Percentiles rank a stretch among this genome's conserved stretches.
These are phyloP conservation scores for Boletus pseudopeckii DNA, from an alignment of 768 basidiomycete species.

Conservation along the genomic window DNA sequence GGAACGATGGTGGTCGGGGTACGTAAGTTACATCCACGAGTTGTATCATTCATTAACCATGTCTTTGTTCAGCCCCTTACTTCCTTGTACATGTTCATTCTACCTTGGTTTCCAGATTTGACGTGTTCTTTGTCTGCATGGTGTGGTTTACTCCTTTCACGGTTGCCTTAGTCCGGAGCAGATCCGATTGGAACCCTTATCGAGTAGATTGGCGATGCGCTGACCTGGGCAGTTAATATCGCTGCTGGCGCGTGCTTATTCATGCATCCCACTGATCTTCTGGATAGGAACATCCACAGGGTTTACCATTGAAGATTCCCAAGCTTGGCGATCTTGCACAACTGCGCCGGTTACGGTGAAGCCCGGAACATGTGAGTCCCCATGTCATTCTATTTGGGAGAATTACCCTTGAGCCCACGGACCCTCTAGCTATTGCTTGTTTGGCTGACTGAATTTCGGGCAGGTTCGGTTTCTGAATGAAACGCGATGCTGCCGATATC, in stretches of 20 bases:
- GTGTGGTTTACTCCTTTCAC: slow-evolving; percentile 1
- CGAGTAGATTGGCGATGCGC: background rate
- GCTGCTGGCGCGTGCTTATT: background rate
- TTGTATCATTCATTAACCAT: background rate
- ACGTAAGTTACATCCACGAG: background rate
- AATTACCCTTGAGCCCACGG: background rate
- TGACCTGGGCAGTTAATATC: slow-evolving; percentile 1
- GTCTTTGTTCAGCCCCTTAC: slow-evolving; percentile 36
- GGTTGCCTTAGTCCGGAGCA: background rate
- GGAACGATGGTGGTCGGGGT: background rate
- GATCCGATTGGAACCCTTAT: background rate
- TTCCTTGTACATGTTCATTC: slow-evolving; percentile 45
- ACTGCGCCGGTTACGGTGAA: slow-evolving; percentile 42
- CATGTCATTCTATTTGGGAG: background rate
- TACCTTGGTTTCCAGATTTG: background rate
- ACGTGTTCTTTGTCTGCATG: slow-evolving; percentile 29
- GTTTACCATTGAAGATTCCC: slow-evolving; percentile 51
- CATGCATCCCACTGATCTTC: background rate
- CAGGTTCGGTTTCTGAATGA: background rate
- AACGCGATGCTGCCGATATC: background rate
- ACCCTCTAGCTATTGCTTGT: slow-evolving; percentile 4
- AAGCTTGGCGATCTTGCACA: slow-evolving; percentile 46
- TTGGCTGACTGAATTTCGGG: slow-evolving; percentile 3
- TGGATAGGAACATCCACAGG: slow-evolving; percentile 45
- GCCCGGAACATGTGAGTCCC: slow-evolving; percentile 3